Evolutionary conservation across 169 alveolate species (phyloP).

Genomic region (Plasmodium vinckei): DNA sequence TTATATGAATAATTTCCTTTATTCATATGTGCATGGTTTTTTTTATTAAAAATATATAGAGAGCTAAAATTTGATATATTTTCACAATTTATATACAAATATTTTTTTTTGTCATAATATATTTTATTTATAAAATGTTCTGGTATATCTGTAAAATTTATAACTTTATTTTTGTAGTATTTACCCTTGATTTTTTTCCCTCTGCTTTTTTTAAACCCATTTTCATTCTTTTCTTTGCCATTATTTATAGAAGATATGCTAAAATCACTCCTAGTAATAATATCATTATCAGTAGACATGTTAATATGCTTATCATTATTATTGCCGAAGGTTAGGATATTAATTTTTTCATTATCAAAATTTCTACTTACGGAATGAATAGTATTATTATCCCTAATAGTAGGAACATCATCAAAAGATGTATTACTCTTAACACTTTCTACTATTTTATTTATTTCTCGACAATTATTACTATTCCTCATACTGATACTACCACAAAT

Average conservation of each 20-base stretch:
- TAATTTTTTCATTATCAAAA: neutral
- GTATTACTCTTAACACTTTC: neutral
- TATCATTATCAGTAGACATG: neutral
- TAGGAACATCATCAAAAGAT: neutral
- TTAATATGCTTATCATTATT: neutral
- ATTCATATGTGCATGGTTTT: slow-evolving; percentile 8
- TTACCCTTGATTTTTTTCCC: slow-evolving; percentile 15
- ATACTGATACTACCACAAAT: neutral
- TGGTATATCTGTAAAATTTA: slow-evolving; percentile 62
- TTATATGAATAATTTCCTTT: neutral
- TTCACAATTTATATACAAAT: slow-evolving; percentile 52
- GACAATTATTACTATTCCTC: neutral
- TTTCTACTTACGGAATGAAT: neutral
- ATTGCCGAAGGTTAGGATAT: neutral
- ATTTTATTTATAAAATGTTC: slow-evolving; percentile 59
- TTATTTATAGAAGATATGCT: neutral
- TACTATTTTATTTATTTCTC: neutral
- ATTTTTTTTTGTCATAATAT: slow-evolving; percentile 49
- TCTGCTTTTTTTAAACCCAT: neutral
- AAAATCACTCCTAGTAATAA: neutral
- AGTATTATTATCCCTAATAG: neutral
- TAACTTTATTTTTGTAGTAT: slow-evolving; percentile 41
- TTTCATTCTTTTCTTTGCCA: neutral
- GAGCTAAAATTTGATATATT: slow-evolving; percentile 6
- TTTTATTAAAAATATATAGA: slow-evolving; percentile 8